phyloP scores from a whole-genome alignment of 441 rosid genomes.

The Pelargonium exstipulatum region DNA sequence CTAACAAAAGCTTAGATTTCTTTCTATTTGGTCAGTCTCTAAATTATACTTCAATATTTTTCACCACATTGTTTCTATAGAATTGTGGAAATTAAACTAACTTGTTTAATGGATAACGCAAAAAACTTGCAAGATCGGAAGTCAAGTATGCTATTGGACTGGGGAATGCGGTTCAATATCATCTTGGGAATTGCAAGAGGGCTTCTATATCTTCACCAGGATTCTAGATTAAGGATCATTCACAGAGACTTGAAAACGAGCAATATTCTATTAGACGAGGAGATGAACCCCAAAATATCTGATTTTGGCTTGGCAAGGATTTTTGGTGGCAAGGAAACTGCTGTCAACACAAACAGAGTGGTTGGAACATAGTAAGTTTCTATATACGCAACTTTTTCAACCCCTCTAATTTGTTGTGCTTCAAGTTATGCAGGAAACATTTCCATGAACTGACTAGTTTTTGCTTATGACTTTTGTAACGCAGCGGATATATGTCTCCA shows the following conservation, averaged over 20 bases:
- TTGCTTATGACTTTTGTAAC: not conserved
- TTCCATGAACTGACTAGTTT: not conserved
- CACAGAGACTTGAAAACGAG: constrained; percentile 45
- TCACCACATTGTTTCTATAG: not conserved
- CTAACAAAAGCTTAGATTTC: constrained; percentile 51
- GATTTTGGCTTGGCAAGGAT: constrained; percentile 51
- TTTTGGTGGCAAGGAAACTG: constrained; percentile 52
- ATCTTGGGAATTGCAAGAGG: constrained; percentile 55
- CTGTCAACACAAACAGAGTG: constrained; percentile 46
- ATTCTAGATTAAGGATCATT: constrained; percentile 57
- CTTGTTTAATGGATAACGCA: not conserved
- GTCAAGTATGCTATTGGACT: constrained; percentile 28
- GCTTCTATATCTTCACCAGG: constrained; percentile 63
- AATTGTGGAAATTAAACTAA: not conserved
- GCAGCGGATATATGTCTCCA: constrained; percentile 67
- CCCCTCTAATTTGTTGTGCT: not conserved
- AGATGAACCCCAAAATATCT: constrained; percentile 46
- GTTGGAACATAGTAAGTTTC: constrained; percentile 61
- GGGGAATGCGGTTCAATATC: constrained; percentile 44
- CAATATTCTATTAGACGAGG: constrained; percentile 40
- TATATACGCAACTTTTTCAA: not conserved
- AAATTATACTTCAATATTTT: not conserved
- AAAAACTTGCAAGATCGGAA: constrained; percentile 35
- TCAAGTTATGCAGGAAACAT: not conserved
- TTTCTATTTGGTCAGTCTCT: constrained; percentile 43